Evolutionary conservation across 2,329 filamentous ascomycete genomes (phyloP).

Genomic region (Cercospora sp.): DNA sequence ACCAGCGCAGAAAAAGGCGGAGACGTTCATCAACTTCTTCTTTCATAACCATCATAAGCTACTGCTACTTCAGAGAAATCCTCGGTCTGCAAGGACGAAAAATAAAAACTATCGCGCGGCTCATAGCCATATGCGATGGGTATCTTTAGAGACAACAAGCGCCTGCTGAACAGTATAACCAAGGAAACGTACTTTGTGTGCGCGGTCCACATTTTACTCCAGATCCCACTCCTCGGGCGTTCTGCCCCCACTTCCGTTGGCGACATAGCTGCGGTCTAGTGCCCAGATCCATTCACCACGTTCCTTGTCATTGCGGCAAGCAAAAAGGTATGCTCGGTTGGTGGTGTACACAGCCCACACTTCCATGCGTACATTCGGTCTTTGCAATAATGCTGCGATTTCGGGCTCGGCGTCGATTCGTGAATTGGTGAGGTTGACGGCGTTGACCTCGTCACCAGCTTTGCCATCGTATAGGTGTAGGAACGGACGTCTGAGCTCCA

Average conservation of each 20-base stretch:
- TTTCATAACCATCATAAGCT: conserved; percentile 3
- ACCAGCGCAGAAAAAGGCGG: neutral
- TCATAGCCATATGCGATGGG: conserved; percentile 6
- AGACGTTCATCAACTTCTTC: neutral
- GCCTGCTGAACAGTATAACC: neutral
- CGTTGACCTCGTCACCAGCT: conserved; percentile 85
- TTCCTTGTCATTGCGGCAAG: conserved; percentile 81
- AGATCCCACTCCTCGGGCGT: conserved; percentile 27
- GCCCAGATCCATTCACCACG: conserved; percentile 97
- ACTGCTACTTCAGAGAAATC: conserved; percentile 1
- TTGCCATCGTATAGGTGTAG: conserved; percentile 78
- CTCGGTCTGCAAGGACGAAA: neutral
- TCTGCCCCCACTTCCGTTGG: conserved; percentile 46
- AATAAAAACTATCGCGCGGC: conserved; percentile 5
- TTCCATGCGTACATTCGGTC: conserved; percentile 37
- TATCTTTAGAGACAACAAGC: conserved; percentile 11
- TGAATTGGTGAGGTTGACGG: conserved; percentile 84
- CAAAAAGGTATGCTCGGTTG: conserved; percentile 89
- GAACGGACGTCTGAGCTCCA: conserved; percentile 88
- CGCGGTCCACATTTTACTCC: neutral
- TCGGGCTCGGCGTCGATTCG: conserved; percentile 91
- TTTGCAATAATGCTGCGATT: conserved; percentile 69
- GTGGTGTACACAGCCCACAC: conserved; percentile 94
- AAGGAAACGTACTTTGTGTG: neutral
- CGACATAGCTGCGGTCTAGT: conserved; percentile 73